These are phyloP conservation scores for Lodderomyces margitis DNA, from an alignment of 1,139 yeast species.

Conservation along the genomic window DNA sequence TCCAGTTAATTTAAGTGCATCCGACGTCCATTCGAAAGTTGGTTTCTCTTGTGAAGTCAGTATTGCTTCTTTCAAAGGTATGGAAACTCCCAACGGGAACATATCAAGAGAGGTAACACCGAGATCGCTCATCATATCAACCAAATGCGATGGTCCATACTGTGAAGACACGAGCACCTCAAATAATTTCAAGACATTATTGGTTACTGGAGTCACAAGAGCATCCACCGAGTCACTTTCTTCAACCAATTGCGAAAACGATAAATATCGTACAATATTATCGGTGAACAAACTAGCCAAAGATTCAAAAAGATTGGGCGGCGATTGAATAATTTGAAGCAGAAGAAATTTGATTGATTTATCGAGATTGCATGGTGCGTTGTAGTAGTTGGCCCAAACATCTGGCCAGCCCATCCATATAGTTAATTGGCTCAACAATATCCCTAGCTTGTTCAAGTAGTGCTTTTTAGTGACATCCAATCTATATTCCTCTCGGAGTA, in stretches of 20 bases:
- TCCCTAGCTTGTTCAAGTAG: slow-evolving; percentile 42
- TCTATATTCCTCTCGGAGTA: slow-evolving; percentile 71
- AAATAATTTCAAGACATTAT: slow-evolving; percentile 54
- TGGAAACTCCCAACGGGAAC: slow-evolving; percentile 67
- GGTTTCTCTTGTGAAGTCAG: slow-evolving; percentile 57
- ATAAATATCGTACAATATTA: slow-evolving; percentile 51
- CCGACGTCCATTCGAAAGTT: slow-evolving; percentile 46
- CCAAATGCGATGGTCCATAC: slow-evolving; percentile 51
- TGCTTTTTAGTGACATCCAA: slow-evolving; percentile 50
- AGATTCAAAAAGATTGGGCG: slow-evolving; percentile 58
- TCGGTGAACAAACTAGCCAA: slow-evolving; percentile 50
- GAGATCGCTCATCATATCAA: slow-evolving; percentile 58
- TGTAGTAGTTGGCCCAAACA: slow-evolving; percentile 61
- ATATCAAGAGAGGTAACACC: slow-evolving; percentile 62
- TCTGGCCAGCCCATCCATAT: slow-evolving; percentile 76
- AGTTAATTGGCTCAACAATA: slow-evolving; percentile 59
- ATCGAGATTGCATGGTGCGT: slow-evolving; percentile 25
- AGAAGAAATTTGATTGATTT: slow-evolving; percentile 32
- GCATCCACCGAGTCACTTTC: slow-evolving; percentile 63
- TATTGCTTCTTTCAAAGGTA: slow-evolving; percentile 64
- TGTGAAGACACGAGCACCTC: slow-evolving; percentile 59
- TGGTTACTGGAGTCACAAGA: slow-evolving; percentile 62
- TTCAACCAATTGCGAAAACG: slow-evolving; percentile 67
- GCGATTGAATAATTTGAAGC: slow-evolving; percentile 43
- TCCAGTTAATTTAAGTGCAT: slow-evolving; percentile 60